Evolutionary conservation across 805 yeast genomes (phyloP), one percentile per base, ranked within the genome.

Genomic region (Candida golubevii): DNA sequence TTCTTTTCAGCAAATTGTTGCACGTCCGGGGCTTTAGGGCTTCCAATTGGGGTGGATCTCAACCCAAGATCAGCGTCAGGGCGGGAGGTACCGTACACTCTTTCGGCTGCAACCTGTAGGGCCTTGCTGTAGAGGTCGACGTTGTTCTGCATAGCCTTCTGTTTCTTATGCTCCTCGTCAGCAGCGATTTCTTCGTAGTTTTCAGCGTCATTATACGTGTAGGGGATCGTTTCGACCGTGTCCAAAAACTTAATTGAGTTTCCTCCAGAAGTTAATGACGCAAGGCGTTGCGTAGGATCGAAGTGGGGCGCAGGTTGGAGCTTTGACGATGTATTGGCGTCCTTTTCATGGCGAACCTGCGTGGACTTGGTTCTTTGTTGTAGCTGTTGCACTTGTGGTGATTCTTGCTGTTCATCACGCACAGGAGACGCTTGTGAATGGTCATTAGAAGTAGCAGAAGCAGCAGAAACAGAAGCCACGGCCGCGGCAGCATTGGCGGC

Each of bases 91-190:
- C 82, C 83, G 54, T 79, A 79, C 1, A 81, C 85, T 46, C 70
- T 78, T 47, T 68, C 71, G 58, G 72, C 65, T 0, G 87, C 86
- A 11, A 76, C 74, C 49, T 74, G 75, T 48, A 74, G 66, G 0
- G 86, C 86, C 50, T 65, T 65, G 15, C 68, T 69, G 52, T 80
- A 81, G 69, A 79, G 66, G 49, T 80, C 83, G 34, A 71, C 76
- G 23, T 74, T 74, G 26, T 77, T 58, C 35, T 60, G 51, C 35
- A 38, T 38, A 30, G 36, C 46, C 40, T 42, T 39, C 33, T 50
- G 39, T 26, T 50, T 43, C n/a, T 50, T 48, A 34, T 44, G 41
- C 15, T 37, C 29, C 18, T 38, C 48, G 3, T 47, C 54, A 14
- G 26, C 39, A 32, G 39, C 38, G 26, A 47, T 14, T 18, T 44